Conservation (phyloP, 495 filamentous ascomycete genomes). For the Hapsidospora chrysogenum region DNA sequence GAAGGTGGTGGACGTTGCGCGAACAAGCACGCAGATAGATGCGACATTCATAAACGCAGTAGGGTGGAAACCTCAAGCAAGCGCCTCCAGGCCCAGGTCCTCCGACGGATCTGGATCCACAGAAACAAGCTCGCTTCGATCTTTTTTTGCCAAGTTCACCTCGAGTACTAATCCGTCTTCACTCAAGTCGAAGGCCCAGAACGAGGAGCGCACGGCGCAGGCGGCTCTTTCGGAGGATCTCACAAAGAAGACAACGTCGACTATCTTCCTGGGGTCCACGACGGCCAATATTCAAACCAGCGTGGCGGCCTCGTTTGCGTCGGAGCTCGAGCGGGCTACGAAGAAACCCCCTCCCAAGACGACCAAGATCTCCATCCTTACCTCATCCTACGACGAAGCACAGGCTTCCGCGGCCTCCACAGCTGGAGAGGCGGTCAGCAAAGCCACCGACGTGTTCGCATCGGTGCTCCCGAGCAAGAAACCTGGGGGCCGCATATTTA, state of each 20-base stretch:
- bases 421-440: conserved; percentile 24
- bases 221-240: conserved; percentile 49
- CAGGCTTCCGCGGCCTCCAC: conserved; percentile 38
- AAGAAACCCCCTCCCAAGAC: conserved; percentile 88
- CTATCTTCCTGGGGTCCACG: conserved; percentile 75
- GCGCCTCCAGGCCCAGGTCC: conserved; percentile 16
- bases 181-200: conserved; percentile 27
- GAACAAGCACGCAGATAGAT: conserved; percentile 77
- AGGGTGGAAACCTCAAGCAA: conserved; percentile 53
- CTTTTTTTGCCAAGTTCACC: conserved; percentile 63
- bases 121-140: conserved; percentile 44
- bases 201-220: conserved; percentile 35
- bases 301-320: conserved; percentile 46
- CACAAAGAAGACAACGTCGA: conserved; percentile 43
- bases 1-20: conserved; percentile 56
- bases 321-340: conserved; percentile 87
- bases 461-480: conserved; percentile 79
- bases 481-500: conserved; percentile 72
- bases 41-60: conserved; percentile 80
- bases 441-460: conserved; percentile 60
- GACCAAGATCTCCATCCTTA: conserved; percentile 71
- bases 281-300: conserved; percentile 66
- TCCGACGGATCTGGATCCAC: conserved; percentile 17
- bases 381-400: conserved; percentile 76
- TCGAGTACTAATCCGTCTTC: conserved; percentile 18